Conservation (phyloP, 164 flowering plant species). For the Pachysandra terminalis region DNA sequence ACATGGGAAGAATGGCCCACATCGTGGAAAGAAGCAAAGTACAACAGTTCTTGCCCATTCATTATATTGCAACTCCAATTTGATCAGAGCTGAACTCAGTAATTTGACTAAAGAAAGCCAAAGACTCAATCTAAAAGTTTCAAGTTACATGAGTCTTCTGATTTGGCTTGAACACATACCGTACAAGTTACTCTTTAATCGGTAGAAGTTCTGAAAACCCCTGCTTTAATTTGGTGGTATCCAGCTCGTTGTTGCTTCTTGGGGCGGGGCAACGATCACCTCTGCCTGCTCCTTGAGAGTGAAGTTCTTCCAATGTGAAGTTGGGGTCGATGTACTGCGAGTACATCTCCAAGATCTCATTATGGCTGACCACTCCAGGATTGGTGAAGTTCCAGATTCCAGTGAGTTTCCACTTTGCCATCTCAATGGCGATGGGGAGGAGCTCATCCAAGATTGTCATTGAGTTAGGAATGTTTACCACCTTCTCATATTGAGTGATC, state of each 20-base stretch:
- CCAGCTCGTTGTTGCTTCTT: conserved; percentile 43
- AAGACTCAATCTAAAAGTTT: conserved; percentile 7
- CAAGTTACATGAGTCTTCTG: conserved; percentile 31
- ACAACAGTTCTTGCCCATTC: conserved; percentile 4
- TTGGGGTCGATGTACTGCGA: conserved; percentile 32
- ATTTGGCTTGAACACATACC: conserved; percentile 39
- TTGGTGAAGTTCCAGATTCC: conserved; percentile 46
- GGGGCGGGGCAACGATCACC: conserved; percentile 41
- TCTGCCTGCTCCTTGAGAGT: conserved; percentile 42
- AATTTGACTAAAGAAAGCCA: neutral
- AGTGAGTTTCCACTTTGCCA: conserved; percentile 41
- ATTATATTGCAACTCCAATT: conserved; percentile 1
- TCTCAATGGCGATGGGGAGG: conserved; percentile 39
- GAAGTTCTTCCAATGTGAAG: conserved; percentile 43
- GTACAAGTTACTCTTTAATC: conserved; percentile 33
- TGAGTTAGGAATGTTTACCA: conserved; percentile 40
- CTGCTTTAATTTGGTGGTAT: conserved; percentile 30
- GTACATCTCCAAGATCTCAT: conserved; percentile 41
- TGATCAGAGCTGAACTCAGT: conserved; percentile 8
- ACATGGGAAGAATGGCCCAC: neutral
- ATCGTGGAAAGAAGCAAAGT: neutral
- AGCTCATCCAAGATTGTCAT: conserved; percentile 45
- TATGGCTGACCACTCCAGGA: conserved; percentile 45
- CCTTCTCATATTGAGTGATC: conserved; percentile 37
- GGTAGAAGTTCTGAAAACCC: conserved; percentile 37